A percentile compares a stretch with the other conserved stretches of the same genome.
Conservation (phyloP, 768 basidiomycete genomes). For the Clavaria fumosa region DNA sequence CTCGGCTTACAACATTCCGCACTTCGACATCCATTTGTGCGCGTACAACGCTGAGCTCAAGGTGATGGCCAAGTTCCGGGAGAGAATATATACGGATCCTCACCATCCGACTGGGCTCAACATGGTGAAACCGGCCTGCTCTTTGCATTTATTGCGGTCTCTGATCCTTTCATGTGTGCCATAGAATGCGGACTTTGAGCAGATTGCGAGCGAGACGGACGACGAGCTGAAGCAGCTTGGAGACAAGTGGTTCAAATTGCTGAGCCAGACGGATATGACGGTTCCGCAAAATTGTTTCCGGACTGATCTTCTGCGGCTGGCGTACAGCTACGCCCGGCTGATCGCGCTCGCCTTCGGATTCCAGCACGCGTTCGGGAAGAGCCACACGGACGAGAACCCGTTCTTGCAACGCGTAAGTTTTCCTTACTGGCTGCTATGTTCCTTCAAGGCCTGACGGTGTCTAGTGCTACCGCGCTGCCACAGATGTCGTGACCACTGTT, state of each 20-base stretch:
- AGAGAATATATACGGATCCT: conserved; percentile 58
- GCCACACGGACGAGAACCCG: conserved; percentile 42
- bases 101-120: conserved; percentile 62
- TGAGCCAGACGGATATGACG: conserved; percentile 36
- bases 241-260: conserved; percentile 38
- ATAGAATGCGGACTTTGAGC: conserved; percentile 49
- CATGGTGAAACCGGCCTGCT: conserved; percentile 40
- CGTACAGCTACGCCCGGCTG: conserved; percentile 54
- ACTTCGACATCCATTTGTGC: conserved; percentile 71
- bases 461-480: conserved; percentile 54
- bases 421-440: background rate
- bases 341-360: conserved; percentile 60
- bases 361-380: conserved; percentile 59
- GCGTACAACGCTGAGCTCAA: conserved; percentile 65
- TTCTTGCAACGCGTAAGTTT: conserved; percentile 47
- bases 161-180: background rate
- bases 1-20: conserved; percentile 49
- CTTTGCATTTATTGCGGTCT: background rate
- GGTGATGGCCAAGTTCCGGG: conserved; percentile 42
- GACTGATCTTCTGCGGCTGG: conserved; percentile 42
- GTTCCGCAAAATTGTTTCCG: conserved; percentile 45
- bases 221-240: conserved; percentile 46
- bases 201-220: conserved; percentile 49
- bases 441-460: conserved; percentile 1
- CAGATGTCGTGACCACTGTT: conserved; percentile 46